Percentiles rank a stretch among this genome's conserved stretches.
These are phyloP conservation scores for Rhamnella rubrinervis DNA, from an alignment of 331 rosid species.

Conservation along the genomic window DNA sequence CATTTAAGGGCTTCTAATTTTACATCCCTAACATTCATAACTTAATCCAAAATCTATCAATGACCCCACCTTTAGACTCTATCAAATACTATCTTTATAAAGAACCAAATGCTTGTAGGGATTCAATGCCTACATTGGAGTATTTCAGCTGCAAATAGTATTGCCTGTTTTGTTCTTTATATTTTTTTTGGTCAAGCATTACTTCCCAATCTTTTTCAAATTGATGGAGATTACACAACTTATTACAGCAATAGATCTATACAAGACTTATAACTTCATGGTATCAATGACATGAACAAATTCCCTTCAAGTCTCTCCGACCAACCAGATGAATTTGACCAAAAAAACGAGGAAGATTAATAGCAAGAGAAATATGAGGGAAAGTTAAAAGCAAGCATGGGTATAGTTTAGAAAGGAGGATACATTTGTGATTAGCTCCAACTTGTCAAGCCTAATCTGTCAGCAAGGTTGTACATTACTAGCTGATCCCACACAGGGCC, in stretches of 20 bases:
- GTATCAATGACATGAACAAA: not conserved
- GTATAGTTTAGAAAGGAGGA: not conserved
- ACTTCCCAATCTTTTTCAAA: too few relatives aligned
- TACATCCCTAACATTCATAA: too few relatives aligned
- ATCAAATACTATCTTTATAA: too few relatives aligned
- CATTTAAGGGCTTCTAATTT: too few relatives aligned
- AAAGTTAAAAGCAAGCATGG: not conserved
- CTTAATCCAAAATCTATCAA: too few relatives aligned
- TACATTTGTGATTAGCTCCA: constrained; percentile 61
- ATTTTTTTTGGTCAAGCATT: too few relatives aligned
- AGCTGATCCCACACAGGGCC: constrained; percentile 81
- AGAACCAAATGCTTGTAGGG: too few relatives aligned
- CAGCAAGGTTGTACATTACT: constrained; percentile 91
- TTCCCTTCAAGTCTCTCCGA: not conserved
- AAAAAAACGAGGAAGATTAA: not conserved
- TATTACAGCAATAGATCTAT: not conserved
- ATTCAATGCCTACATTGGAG: too few relatives aligned
- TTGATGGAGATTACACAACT: not conserved
- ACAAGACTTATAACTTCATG: not conserved
- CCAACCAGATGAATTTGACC: not conserved
- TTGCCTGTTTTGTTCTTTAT: too few relatives aligned
- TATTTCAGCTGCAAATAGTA: too few relatives aligned
- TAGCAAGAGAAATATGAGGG: not conserved
- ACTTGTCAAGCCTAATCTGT: constrained; percentile 64
- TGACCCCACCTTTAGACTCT: too few relatives aligned